These are phyloP conservation scores for Xylaria sp. DNA, from an alignment of 2,329 filamentous ascomycete genomes.

Conservation along the genomic window DNA sequence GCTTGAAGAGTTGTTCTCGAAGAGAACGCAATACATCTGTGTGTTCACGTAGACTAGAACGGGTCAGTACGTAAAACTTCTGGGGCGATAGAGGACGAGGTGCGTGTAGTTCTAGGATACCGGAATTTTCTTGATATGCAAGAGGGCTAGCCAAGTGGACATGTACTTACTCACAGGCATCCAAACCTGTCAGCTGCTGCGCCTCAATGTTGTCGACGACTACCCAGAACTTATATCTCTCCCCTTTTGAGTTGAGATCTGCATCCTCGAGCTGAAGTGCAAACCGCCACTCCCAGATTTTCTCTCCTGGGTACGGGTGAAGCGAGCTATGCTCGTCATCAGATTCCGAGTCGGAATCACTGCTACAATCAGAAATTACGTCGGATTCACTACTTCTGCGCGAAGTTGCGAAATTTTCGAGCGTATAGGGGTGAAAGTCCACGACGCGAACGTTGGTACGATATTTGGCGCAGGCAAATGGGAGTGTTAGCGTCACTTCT, in stretches of 20 bases:
- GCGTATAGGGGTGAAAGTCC: constrained; percentile 77
- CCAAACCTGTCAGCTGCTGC: constrained; percentile 60
- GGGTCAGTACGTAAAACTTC: constrained; percentile 23
- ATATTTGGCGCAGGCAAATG: constrained; percentile 81
- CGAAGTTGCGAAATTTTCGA: constrained; percentile 76
- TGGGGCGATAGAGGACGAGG: neutral
- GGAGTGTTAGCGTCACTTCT: constrained; percentile 59
- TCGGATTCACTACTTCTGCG: constrained; percentile 60
- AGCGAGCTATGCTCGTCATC: constrained; percentile 45
- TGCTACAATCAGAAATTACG: constrained; percentile 59
- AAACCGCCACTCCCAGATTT: constrained; percentile 85
- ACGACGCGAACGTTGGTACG: constrained; percentile 78
- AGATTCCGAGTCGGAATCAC: constrained; percentile 47
- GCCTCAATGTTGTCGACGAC: constrained; percentile 70
- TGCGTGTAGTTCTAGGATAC: too few relatives aligned
- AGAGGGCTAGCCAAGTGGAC: neutral
- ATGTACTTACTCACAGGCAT: constrained; percentile 58
- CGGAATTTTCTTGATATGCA: neutral
- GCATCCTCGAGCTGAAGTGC: constrained; percentile 81
- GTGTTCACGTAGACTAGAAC: constrained; percentile 66
- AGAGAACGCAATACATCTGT: constrained; percentile 61
- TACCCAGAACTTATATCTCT: constrained; percentile 69
- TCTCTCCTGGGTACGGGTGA: constrained; percentile 43
- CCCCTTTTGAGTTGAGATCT: constrained; percentile 49
- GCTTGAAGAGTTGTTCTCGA: constrained; percentile 75